Conservation (phyloP, 2,329 filamentous ascomycete species). For the Cladorrhinum sp. region DNA sequence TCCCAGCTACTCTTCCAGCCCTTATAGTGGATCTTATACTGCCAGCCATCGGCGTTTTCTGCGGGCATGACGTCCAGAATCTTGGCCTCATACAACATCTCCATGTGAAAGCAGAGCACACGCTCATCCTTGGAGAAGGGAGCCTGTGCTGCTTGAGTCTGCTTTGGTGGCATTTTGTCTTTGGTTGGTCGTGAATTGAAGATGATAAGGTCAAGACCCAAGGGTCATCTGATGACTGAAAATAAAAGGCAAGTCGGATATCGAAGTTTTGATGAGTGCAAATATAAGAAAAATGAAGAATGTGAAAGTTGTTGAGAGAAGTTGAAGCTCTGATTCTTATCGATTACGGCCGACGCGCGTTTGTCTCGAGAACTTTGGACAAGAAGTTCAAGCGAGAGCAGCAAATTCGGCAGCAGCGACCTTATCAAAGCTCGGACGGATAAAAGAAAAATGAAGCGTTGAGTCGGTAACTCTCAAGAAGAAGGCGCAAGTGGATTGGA, state of each 20-base stretch:
- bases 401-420: background rate
- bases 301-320: background rate
- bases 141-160: slow-evolving; percentile 36
- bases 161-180: background rate
- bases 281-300: background rate
- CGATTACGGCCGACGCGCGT: background rate
- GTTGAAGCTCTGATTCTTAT: background rate
- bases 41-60: slow-evolving; percentile 68
- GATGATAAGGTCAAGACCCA: too few species aligned
- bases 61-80: slow-evolving; percentile 74
- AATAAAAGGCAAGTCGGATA: background rate
- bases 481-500: background rate
- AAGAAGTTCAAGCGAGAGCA: background rate
- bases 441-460: too few species aligned
- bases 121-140: slow-evolving; percentile 77
- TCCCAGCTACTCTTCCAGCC: slow-evolving; percentile 99
- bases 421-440: background rate
- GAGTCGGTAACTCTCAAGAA: background rate
- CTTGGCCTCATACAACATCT: slow-evolving; percentile 96
- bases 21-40: slow-evolving; percentile 97
- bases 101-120: slow-evolving; percentile 94
- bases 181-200: too few species aligned
- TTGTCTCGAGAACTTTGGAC: background rate
- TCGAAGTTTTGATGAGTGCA: background rate
- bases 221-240: too few species aligned